Evolutionary conservation across 768 basidiomycete species (phyloP).

Genomic region (Russula virescens): DNA sequence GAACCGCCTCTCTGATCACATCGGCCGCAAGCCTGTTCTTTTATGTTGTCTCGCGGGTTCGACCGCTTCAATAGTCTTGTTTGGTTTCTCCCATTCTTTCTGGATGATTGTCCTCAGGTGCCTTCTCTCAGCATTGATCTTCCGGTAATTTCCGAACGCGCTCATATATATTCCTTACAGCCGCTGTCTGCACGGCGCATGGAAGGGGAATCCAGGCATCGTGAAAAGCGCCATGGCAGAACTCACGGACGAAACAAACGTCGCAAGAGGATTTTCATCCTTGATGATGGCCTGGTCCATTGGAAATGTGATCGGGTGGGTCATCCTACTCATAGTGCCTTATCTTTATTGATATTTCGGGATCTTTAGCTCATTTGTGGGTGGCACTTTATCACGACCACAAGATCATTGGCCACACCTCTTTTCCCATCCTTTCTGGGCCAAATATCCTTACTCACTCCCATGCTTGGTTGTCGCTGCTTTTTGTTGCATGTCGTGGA

Average conservation of each 20-base stretch:
- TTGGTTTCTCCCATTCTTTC: too few relatives aligned
- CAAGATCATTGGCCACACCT: conserved; percentile 23
- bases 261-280: conserved; percentile 23
- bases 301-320: not conserved
- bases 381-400: conserved; percentile 26
- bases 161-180: too few relatives aligned
- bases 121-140: too few relatives aligned
- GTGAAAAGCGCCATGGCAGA: too few relatives aligned
- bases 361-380: conserved; percentile 26
- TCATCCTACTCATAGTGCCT: too few relatives aligned
- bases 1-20: too few relatives aligned
- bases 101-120: too few relatives aligned
- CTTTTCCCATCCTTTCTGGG: conserved; percentile 26
- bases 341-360: not conserved
- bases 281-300: conserved; percentile 28
- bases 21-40: conserved; percentile 24
- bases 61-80: not conserved
- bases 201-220: too few relatives aligned
- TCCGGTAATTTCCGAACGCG: too few relatives aligned
- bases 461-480: conserved; percentile 18
- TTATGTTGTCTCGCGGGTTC: conserved; percentile 29
- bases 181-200: too few relatives aligned
- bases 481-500: not conserved
- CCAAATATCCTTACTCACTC: conserved; percentile 26
- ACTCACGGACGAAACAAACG: too few relatives aligned